Evolutionary conservation across 345 rosid genomes (phyloP).

Genomic region (Aethionema arabicum): DNA sequence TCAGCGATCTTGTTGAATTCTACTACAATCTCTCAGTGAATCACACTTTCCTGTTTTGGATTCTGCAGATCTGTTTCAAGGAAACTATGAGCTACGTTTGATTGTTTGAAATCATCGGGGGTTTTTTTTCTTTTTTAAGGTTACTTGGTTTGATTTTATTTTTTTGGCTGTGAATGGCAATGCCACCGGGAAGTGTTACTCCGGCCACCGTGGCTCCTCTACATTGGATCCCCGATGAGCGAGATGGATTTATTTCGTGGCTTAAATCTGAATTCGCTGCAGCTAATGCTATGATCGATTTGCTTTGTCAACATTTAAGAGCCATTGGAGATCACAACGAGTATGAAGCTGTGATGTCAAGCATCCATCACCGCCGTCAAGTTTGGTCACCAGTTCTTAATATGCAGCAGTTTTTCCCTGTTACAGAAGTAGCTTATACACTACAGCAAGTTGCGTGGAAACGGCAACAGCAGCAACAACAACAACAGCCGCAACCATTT

Average conservation of each 20-base stretch:
- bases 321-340: constrained; percentile 70
- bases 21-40: background rate
- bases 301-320: constrained; percentile 64
- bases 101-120: background rate
- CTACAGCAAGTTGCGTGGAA: constrained; percentile 70
- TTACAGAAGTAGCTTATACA: constrained; percentile 52
- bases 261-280: constrained; percentile 89
- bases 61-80: constrained; percentile 33
- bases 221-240: constrained; percentile 67
- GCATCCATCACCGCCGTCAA: constrained; percentile 73
- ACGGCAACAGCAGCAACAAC: constrained; percentile 56
- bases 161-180: constrained; percentile 55
- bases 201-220: constrained; percentile 28
- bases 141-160: background rate
- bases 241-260: constrained; percentile 86
- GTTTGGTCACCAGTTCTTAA: constrained; percentile 72
- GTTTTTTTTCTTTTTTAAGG: background rate
- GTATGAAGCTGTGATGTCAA: constrained; percentile 53
- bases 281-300: constrained; percentile 84
- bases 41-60: background rate
- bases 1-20: constrained; percentile 28
- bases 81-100: constrained; percentile 26
- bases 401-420: constrained; percentile 80
- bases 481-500: constrained; percentile 40
- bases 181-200: constrained; percentile 75